Percentiles rank a stretch among this genome's conserved stretches.
Conservation (phyloP, 208 protist genomes). For the Endotrypanum monterogeii region DNA sequence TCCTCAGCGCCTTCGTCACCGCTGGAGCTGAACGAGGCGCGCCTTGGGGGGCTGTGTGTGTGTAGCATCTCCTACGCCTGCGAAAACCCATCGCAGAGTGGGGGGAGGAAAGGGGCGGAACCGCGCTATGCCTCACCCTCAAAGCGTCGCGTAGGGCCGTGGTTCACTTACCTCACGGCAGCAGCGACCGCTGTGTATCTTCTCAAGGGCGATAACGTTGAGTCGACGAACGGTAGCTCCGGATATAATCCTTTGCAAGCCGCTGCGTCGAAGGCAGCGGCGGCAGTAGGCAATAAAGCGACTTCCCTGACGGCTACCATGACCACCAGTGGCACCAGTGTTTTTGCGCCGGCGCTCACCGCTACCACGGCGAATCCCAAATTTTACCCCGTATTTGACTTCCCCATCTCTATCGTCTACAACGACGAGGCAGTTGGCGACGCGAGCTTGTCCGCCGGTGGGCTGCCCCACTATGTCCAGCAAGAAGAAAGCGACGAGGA, state of each 20-base stretch:
- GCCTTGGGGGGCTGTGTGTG: constrained; percentile 55
- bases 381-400: constrained; percentile 52
- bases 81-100: constrained; percentile 33
- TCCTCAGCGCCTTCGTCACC: constrained; percentile 11
- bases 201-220: constrained; percentile 13
- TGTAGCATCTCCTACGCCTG: constrained; percentile 59
- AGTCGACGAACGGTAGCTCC: not conserved
- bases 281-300: constrained; percentile 1
- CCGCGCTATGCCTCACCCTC: constrained; percentile 29
- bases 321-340: constrained; percentile 48
- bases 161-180: constrained; percentile 62
- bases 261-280: constrained; percentile 20
- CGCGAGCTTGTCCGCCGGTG: not conserved
- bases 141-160: constrained; percentile 55
- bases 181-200: constrained; percentile 25
- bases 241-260: constrained; percentile 15
- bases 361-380: constrained; percentile 42
- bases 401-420: constrained; percentile 22
- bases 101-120: not conserved
- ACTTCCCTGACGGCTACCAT: not conserved
- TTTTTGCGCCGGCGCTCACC: constrained; percentile 46
- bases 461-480: constrained; percentile 27
- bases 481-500: constrained; percentile 15
- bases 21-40: constrained; percentile 58
- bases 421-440: not conserved